Conservation (phyloP, 352 stramenopile genomes). For the Globisporangium paddicum region DNA sequence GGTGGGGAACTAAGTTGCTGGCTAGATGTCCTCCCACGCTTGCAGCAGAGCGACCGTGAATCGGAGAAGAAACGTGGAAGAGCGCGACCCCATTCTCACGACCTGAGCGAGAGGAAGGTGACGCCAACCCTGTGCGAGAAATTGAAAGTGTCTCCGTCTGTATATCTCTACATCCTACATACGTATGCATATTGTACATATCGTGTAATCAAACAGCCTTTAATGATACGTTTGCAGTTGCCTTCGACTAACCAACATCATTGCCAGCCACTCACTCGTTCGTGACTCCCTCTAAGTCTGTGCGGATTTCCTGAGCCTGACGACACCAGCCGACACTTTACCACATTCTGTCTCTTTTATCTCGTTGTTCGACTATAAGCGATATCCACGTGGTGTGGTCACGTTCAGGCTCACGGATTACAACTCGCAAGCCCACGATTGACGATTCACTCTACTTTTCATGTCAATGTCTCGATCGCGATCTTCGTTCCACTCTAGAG, state of each 20-base stretch:
- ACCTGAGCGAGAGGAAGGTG: background rate
- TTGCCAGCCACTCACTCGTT: too few relatives aligned
- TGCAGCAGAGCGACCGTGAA: background rate
- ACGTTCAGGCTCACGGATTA: too few relatives aligned
- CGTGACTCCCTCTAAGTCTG: too few relatives aligned
- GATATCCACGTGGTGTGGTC: too few relatives aligned
- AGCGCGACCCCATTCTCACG: background rate
- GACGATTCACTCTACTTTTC: too few relatives aligned
- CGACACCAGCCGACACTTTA: too few relatives aligned
- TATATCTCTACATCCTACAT: constrained; percentile 1
- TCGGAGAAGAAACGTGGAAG: background rate
- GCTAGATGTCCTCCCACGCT: background rate
- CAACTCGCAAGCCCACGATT: too few relatives aligned
- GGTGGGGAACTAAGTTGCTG: constrained; percentile 10
- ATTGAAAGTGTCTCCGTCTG: constrained; percentile 5
- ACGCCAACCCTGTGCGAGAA: background rate
- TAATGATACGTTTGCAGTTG: background rate
- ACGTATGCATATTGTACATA: constrained; percentile 1
- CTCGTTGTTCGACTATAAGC: too few relatives aligned
- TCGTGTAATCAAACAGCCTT: background rate
- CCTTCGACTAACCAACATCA: background rate
- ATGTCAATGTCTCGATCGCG: background rate
- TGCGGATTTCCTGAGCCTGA: too few relatives aligned
- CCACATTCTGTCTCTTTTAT: too few relatives aligned
- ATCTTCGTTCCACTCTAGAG: background rate